These are phyloP conservation scores for Imleria badia DNA, from an alignment of 768 basidiomycete genomes.

Conservation along the genomic window DNA sequence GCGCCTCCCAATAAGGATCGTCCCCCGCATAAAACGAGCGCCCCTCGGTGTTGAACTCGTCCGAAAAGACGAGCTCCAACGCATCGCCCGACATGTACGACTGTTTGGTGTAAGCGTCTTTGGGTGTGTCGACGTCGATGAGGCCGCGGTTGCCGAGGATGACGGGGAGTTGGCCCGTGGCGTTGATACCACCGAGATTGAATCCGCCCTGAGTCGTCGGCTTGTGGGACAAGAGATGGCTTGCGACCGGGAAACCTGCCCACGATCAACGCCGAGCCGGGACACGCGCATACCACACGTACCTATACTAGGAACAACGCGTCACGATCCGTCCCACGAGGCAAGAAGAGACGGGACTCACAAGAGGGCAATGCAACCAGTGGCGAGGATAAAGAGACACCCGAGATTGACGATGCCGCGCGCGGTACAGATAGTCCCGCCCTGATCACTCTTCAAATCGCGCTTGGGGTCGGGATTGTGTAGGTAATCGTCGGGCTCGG, in stretches of 20 bases:
- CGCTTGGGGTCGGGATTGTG: conserved; percentile 62
- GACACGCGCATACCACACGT: neutral
- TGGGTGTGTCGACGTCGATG: conserved; percentile 57
- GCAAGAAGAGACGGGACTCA: conserved; percentile 34
- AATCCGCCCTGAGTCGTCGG: conserved; percentile 53
- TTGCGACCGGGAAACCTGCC: conserved; percentile 51
- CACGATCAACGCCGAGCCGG: neutral
- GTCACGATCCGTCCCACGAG: neutral
- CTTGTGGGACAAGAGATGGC: conserved; percentile 41
- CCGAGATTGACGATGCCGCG: conserved; percentile 69
- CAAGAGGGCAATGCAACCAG: conserved; percentile 53
- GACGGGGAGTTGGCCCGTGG: conserved; percentile 60
- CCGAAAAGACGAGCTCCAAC: conserved; percentile 65
- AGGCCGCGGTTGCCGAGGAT: conserved; percentile 45
- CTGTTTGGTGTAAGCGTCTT: conserved; percentile 39
- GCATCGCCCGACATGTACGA: conserved; percentile 39
- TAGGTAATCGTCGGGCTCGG: conserved; percentile 63
- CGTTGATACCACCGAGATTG: conserved; percentile 75
- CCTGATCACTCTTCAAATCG: conserved; percentile 52
- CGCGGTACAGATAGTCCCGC: conserved; percentile 57
- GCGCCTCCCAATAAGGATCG: conserved; percentile 59
- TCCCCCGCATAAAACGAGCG: conserved; percentile 69
- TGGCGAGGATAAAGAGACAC: conserved; percentile 57
- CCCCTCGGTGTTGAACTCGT: conserved; percentile 79
- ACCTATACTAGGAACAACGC: conserved; percentile 18